phyloP scores from a whole-genome alignment of 129 eudicot species.

The Erigeron canadensis region DNA sequence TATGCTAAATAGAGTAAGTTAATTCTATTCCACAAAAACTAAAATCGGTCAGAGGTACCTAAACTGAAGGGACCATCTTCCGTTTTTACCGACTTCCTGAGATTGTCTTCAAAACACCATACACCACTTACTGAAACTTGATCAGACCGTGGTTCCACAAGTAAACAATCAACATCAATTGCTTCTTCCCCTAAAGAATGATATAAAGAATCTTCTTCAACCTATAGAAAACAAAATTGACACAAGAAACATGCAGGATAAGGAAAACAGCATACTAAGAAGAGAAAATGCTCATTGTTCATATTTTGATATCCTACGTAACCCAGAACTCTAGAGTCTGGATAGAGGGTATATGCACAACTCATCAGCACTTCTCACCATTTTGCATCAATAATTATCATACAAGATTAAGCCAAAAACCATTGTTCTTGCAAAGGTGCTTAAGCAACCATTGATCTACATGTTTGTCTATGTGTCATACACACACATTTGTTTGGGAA shows the following conservation, averaged over 20 bases:
- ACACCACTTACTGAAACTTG: slow-evolving; percentile 57
- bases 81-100: slow-evolving; percentile 36
- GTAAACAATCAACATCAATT: slow-evolving; percentile 55
- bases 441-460: neutral
- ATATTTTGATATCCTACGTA: neutral
- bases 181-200: slow-evolving; percentile 61
- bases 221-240: slow-evolving; percentile 33
- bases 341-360: slow-evolving; percentile 2
- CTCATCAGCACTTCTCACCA: neutral
- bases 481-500: neutral
- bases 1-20: neutral
- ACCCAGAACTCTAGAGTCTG: neutral
- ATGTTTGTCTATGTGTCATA: neutral
- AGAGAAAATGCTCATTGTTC: neutral
- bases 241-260: neutral
- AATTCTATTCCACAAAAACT: slow-evolving; percentile 6
- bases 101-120: slow-evolving; percentile 48
- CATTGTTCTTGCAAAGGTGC: neutral
- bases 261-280: neutral
- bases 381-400: neutral
- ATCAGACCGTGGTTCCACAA: slow-evolving; percentile 60
- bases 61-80: slow-evolving; percentile 39
- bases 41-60: slow-evolving; percentile 34
- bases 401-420: neutral
- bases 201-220: slow-evolving; percentile 47